Percentiles rank a stretch among this genome's conserved stretches.
These are phyloP conservation scores for Cladophialophora immunda DNA, from an alignment of 2,329 filamentous ascomycete genomes.

Conservation along the genomic window DNA sequence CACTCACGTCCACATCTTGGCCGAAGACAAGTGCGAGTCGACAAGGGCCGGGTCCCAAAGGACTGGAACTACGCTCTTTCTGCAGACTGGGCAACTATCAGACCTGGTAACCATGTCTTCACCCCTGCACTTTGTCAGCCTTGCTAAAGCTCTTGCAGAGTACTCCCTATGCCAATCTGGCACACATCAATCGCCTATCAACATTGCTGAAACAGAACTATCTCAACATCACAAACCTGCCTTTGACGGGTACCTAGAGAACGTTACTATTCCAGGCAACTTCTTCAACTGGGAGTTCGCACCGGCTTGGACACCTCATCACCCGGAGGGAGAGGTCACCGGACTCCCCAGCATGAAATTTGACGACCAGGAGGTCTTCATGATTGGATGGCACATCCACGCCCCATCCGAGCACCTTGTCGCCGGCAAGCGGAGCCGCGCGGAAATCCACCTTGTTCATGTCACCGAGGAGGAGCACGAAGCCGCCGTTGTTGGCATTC, in stretches of 20 bases:
- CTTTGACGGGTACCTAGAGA: constrained; percentile 52
- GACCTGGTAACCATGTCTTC: constrained; percentile 27
- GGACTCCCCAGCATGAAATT: constrained; percentile 54
- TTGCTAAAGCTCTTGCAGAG: constrained; percentile 32
- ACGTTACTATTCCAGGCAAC: constrained; percentile 46
- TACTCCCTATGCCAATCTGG: constrained; percentile 60
- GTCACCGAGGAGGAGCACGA: constrained; percentile 53
- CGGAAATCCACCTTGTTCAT: constrained; percentile 61
- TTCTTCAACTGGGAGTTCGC: constrained; percentile 62
- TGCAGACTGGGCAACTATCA: constrained; percentile 35
- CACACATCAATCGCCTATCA: constrained; percentile 61
- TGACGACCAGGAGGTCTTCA: constrained; percentile 58
- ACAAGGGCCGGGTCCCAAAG: constrained; percentile 30
- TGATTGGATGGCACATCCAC: constrained; percentile 63
- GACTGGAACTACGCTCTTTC: constrained; percentile 35
- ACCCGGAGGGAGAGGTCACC: constrained; percentile 49
- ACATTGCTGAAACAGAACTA: constrained; percentile 53
- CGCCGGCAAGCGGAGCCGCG: constrained; percentile 50
- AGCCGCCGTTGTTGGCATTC: constrained; percentile 57
- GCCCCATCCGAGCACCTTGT: constrained; percentile 60
- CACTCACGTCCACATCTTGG: constrained; percentile 37
- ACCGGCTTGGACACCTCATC: constrained; percentile 53
- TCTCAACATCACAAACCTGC: constrained; percentile 50
- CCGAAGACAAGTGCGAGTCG: constrained; percentile 32
- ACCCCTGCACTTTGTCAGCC: background rate